Base-by-base conservation (phyloP, 2,329 filamentous ascomycete genomes). In the Colletotrichum phormii region DNA sequence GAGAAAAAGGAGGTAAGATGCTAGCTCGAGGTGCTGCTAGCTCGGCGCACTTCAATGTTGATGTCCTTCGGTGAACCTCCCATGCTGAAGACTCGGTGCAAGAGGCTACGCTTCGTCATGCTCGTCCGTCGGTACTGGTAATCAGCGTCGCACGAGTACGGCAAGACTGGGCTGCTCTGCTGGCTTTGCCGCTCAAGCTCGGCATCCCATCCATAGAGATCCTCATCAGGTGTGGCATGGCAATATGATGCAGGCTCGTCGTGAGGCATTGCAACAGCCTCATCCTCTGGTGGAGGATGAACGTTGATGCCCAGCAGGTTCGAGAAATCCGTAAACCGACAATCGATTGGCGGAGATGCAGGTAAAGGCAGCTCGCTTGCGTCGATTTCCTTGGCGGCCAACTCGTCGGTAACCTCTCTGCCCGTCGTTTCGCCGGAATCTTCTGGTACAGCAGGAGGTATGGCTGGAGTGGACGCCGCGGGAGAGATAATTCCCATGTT, bases 181-280 rank as follows among this genome's bases (percentile, higher is more conserved):
- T 35, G 65, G 26, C 64, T 69, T 57, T 77, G 78, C 26, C 81
- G 79, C 11, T 84, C 81, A 24, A 85, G 80, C 74, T 86, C 86
- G 11, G 86, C 86, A 71, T 89, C 87, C 88, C 88, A 90, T 13
- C 88, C 88, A 68, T 89, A 89, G 5, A 84, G 75, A 67, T 89
- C 87, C 2, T 81, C 78, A 6, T 79, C 78, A 4, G 80, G 79
- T 15, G 77, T 77, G 9, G 77, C 71, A 62, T 74, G 76, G 6
- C 75, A 78, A 55, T 78, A 80, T 5, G 77, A 64, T 5, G 79
- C 79, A 1, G 78, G 78, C 6, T 79, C 80, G 2, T 79, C 78
- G 51, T 79, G 78, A 33, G 77, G 74, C 37, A 79, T 71, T n/a
- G 75, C 78, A 5, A 79, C 70, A 13, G 77, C 75, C 5, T 71